phyloP scores from a whole-genome alignment of 371 early-diverging fungal genomes.

The Funneliformis caledonium region DNA sequence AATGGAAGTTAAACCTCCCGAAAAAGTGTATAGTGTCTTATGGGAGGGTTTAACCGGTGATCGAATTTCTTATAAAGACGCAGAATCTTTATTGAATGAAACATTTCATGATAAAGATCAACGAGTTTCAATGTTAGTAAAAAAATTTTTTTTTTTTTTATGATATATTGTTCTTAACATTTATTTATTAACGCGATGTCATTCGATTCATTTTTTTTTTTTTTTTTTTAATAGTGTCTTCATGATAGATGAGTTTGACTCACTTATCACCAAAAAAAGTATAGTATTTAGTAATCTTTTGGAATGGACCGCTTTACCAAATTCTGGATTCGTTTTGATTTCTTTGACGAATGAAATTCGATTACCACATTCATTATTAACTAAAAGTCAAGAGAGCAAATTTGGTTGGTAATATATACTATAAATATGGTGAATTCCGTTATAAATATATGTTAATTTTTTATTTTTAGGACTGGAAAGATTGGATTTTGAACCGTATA shows the following conservation, averaged over 20 bases:
- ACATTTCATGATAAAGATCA: slow-evolving; percentile 64
- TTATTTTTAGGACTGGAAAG: slow-evolving; percentile 69
- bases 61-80: slow-evolving; percentile 76
- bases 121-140: background rate
- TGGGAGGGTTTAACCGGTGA: slow-evolving; percentile 76
- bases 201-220: background rate
- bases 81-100: slow-evolving; percentile 72
- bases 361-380: slow-evolving; percentile 92
- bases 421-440: background rate
- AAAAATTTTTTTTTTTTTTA: background rate
- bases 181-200: background rate
- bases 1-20: slow-evolving; percentile 94
- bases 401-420: slow-evolving; percentile 61
- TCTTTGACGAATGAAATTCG: slow-evolving; percentile 99
- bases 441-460: background rate
- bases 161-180: background rate
- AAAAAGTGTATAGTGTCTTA: slow-evolving; percentile 81
- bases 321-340: slow-evolving; percentile 87
- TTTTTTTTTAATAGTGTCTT: slow-evolving; percentile 66
- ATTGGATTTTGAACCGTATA: slow-evolving; percentile 92
- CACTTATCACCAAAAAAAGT: slow-evolving; percentile 92
- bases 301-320: slow-evolving; percentile 91
- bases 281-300: slow-evolving; percentile 97
- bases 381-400: slow-evolving; percentile 92
- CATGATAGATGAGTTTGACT: slow-evolving; percentile 97